Conservation (phyloP, 2,329 filamentous ascomycete genomes). For the Rachicladosporium sp. region DNA sequence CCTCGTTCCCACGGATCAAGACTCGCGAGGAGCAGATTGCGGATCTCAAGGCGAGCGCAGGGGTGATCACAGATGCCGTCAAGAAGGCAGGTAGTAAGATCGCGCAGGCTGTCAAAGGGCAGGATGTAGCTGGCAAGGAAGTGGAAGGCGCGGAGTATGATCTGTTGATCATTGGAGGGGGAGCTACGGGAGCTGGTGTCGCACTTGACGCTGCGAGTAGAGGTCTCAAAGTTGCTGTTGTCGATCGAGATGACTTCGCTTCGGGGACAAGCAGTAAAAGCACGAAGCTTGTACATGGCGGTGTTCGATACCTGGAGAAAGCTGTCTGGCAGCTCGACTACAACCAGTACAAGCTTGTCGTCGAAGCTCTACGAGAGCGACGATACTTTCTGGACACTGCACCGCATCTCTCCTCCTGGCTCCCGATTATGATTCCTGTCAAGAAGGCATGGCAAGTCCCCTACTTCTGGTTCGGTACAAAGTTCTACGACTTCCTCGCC, state of each 20-base stretch:
- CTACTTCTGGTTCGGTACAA: constrained; percentile 67
- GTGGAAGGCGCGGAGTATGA: constrained; percentile 42
- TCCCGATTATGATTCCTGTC: constrained; percentile 73
- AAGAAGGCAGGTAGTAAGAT: constrained; percentile 33
- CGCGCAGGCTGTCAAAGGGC: constrained; percentile 14
- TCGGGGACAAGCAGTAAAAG: constrained; percentile 75
- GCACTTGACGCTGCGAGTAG: constrained; percentile 70
- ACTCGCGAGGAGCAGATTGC: constrained; percentile 52
- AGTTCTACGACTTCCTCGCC: constrained; percentile 74
- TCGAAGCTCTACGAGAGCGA: constrained; percentile 69
- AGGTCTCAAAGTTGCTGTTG: constrained; percentile 65
- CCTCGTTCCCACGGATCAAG: constrained; percentile 52
- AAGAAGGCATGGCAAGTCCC: constrained; percentile 76
- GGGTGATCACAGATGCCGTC: constrained; percentile 23
- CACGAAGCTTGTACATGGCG: constrained; percentile 76
- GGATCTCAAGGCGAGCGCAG: constrained; percentile 43
- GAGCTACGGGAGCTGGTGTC: constrained; percentile 68
- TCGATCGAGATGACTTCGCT: constrained; percentile 74
- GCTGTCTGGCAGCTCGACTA: constrained; percentile 78
- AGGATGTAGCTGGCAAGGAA: constrained; percentile 3
- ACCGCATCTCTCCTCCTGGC: constrained; percentile 66
- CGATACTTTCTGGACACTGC: constrained; percentile 75
- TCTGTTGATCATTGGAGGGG: constrained; percentile 65
- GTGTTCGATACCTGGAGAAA: constrained; percentile 76
- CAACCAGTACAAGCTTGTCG: constrained; percentile 64